Evolutionary conservation across 2,329 filamentous ascomycete species (phyloP).

Genomic region (Claviceps humidiphila): DNA sequence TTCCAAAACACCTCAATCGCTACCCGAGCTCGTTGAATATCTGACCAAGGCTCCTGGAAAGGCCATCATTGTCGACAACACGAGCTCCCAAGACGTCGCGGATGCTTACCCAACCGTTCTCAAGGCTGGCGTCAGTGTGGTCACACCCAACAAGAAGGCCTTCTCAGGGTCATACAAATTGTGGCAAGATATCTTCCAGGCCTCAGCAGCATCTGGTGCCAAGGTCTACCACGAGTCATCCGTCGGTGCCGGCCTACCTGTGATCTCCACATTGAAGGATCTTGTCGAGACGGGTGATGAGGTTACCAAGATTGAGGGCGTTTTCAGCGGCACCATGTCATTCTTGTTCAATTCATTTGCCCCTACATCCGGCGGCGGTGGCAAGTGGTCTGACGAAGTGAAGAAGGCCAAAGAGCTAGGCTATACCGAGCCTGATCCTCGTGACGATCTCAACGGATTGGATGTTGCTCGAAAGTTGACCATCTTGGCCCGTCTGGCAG

Average conservation of each 20-base stretch:
- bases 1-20: constrained; percentile 48
- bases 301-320: constrained; percentile 85
- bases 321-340: constrained; percentile 95
- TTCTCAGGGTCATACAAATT: constrained; percentile 72
- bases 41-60: constrained; percentile 66
- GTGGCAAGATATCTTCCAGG: constrained; percentile 77
- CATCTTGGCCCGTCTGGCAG: constrained; percentile 77
- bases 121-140: constrained; percentile 70
- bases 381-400: constrained; percentile 84
- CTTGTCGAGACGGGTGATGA: constrained; percentile 88
- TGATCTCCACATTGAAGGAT: constrained; percentile 87
- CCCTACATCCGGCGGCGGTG: constrained; percentile 58
- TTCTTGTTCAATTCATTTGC: constrained; percentile 98
- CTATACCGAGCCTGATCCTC: constrained; percentile 80
- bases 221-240: constrained; percentile 92
- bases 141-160: constrained; percentile 97
- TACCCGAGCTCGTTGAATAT: constrained; percentile 62
- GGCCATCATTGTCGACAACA: constrained; percentile 87
- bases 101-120: constrained; percentile 72
- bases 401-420: constrained; percentile 84
- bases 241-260: constrained; percentile 82
- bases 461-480: constrained; percentile 94
- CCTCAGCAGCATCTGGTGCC: constrained; percentile 56
- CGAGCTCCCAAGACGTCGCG: constrained; percentile 77
- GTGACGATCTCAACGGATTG: constrained; percentile 76